Evolutionary conservation across 139 green algal genomes (phyloP), one percentile per base, ranked within the genome.

Genomic region (Chlamydomonas asymmetrica): DNA sequence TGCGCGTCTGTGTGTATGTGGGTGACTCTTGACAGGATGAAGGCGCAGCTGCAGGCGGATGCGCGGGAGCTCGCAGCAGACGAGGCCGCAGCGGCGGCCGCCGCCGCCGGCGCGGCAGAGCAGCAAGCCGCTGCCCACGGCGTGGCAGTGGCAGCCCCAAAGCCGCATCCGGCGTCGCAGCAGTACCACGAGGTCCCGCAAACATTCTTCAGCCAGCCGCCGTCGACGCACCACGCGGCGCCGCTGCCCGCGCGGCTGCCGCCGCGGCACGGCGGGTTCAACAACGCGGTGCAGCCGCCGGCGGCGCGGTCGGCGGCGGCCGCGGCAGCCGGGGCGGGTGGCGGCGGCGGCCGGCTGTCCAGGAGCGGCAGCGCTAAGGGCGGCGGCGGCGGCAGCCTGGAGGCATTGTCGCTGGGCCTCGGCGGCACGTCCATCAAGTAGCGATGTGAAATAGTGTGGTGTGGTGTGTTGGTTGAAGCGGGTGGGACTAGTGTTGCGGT

Each of bases 351-450:
- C 5, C 34, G 67, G 22, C 37, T 31, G 49, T 22, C 9, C 25
- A 65, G 56, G 29, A 31, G 56, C 25, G 20, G 50, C 50, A 64
- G 38, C 6, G 5, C n/a, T 7, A 9, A 23, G 39, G 40, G 35
- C 38, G 16, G 39, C 66, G 66, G 91, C 91, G 79, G 87, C 92
- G 41, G 92, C 94, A 27, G 87, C 88, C 20, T 94, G 75, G 79
- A 94, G 52, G 89, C 82, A 66, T 75, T 96, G 54, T 87, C 91
- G 40, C 85, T 94, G 29, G 91, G 92, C 1, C 91, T 96, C 43
- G 91, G 96, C 78, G 94, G 94, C 67, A 92, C 96, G 87, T 94
- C 92, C 79, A 94, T 95, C 48, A n/a, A n/a, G n/a, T n/a, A n/a
- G n/a, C n/a, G n/a, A n/a, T n/a, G n/a, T n/a, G n/a, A n/a, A n/a